Percentiles rank a stretch among this genome's conserved stretches.
These are phyloP conservation scores for Spirogloea muscicola DNA, from an alignment of 139 green algal species.

Conservation along the genomic window DNA sequence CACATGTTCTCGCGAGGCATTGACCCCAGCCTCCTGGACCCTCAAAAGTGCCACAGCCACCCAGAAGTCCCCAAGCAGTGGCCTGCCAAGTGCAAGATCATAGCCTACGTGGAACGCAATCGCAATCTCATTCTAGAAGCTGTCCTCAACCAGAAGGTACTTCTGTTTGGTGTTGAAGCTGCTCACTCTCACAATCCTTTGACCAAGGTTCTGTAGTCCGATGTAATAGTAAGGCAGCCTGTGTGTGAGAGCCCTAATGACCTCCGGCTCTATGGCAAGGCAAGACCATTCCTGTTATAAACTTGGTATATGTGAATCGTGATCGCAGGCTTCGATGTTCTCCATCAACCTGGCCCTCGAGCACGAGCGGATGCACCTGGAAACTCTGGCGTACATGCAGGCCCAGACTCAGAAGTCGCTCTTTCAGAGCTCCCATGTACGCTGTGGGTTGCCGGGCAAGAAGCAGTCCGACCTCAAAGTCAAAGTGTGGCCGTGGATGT, in stretches of 20 bases:
- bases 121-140: slow-evolving; percentile 5
- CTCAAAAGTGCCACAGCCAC: slow-evolving; percentile 58
- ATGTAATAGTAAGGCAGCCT: too few species aligned
- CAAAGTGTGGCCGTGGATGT: too few species aligned
- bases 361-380: slow-evolving; percentile 66
- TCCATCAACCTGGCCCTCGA: slow-evolving; percentile 47
- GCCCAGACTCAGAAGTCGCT: slow-evolving; percentile 45
- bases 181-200: too few species aligned
- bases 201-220: too few species aligned
- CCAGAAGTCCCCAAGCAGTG: slow-evolving; percentile 50
- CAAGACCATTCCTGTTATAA: too few species aligned
- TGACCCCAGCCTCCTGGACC: slow-evolving; percentile 57
- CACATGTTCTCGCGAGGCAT: slow-evolving; percentile 60
- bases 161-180: too few species aligned
- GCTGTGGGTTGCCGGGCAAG: too few species aligned
- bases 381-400: slow-evolving; percentile 67
- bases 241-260: too few species aligned
- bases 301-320: too few species aligned
- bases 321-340: slow-evolving; percentile 4
- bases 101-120: slow-evolving; percentile 31
- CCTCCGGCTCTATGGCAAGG: too few species aligned
- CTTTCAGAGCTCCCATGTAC: not conserved
- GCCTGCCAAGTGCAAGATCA: slow-evolving; percentile 45
- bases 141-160: not conserved
- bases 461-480: too few species aligned